Percentiles rank a stretch among this genome's conserved stretches.
phyloP scores from a whole-genome alignment of 495 filamentous ascomycete species.

The Talaromyces thailandensis region DNA sequence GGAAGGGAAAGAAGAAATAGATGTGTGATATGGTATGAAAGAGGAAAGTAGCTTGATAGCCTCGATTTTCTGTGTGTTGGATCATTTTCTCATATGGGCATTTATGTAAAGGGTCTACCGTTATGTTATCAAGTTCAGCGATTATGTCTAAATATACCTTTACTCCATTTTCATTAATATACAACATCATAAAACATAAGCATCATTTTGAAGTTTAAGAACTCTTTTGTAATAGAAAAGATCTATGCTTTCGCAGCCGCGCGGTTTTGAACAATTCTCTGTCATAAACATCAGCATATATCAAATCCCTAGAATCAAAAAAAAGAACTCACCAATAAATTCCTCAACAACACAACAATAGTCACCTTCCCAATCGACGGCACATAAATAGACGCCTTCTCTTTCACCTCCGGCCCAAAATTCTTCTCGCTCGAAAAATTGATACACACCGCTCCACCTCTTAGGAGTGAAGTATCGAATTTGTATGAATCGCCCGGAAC shows the following conservation, averaged over 20 bases:
- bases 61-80: neutral
- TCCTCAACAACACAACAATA: slow-evolving; percentile 81
- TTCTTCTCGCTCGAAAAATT: slow-evolving; percentile 98
- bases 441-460: slow-evolving; percentile 88
- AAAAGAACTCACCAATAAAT: slow-evolving; percentile 61
- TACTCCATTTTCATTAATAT: neutral
- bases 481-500: slow-evolving; percentile 85
- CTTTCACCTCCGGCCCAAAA: slow-evolving; percentile 79
- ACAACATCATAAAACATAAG: slow-evolving; percentile 1
- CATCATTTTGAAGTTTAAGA: neutral
- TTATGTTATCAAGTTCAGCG: neutral
- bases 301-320: neutral
- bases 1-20: neutral
- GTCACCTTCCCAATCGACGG: slow-evolving; percentile 97
- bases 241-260: slow-evolving; percentile 36
- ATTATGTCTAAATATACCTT: neutral
- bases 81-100: neutral
- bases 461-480: slow-evolving; percentile 70
- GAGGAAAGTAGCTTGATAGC: neutral
- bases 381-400: slow-evolving; percentile 93
- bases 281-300: slow-evolving; percentile 4
- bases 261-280: slow-evolving; percentile 45
- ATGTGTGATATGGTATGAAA: neutral
- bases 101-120: neutral
- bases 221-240: slow-evolving; percentile 9